Conservation (phyloP, 139 green algal species). For the Chlamydomonas incerta region DNA sequence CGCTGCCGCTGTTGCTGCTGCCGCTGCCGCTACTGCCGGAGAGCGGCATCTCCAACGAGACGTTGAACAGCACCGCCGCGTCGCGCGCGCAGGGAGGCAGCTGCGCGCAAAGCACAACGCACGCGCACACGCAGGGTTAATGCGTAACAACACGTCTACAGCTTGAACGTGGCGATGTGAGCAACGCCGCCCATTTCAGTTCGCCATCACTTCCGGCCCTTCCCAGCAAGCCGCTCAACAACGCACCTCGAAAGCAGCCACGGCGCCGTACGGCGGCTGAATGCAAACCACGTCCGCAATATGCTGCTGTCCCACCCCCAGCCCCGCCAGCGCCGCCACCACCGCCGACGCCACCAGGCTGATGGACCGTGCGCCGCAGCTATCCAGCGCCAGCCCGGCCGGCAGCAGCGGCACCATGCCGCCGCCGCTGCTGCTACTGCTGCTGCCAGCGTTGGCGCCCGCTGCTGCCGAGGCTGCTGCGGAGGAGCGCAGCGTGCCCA, state of each 20-base stretch:
- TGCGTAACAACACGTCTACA: too few relatives aligned
- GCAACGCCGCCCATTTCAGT: background rate
- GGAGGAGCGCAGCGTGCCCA: background rate
- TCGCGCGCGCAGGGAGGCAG: background rate
- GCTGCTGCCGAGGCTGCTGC: background rate
- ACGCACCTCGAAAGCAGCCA: background rate
- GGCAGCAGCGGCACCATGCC: conserved; percentile 12
- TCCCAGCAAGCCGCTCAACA: background rate
- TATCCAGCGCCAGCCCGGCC: background rate
- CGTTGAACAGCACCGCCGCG: conserved; percentile 11
- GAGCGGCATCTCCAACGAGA: background rate
- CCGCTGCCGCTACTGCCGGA: background rate
- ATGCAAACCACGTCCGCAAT: background rate
- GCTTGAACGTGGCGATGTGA: background rate
- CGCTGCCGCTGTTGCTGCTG: background rate
- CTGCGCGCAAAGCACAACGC: background rate
- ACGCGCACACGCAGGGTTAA: too few relatives aligned
- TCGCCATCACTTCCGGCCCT: background rate
- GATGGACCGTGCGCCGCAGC: background rate
- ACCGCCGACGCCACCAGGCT: background rate
- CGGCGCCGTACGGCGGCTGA: background rate
- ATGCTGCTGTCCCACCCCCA: background rate
- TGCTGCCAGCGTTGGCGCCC: too few relatives aligned
- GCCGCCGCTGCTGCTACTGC: background rate
- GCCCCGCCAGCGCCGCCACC: conserved; percentile 8